Conservation (phyloP, 2,329 filamentous ascomycete genomes). For the Sclerotinia glacialis region DNA sequence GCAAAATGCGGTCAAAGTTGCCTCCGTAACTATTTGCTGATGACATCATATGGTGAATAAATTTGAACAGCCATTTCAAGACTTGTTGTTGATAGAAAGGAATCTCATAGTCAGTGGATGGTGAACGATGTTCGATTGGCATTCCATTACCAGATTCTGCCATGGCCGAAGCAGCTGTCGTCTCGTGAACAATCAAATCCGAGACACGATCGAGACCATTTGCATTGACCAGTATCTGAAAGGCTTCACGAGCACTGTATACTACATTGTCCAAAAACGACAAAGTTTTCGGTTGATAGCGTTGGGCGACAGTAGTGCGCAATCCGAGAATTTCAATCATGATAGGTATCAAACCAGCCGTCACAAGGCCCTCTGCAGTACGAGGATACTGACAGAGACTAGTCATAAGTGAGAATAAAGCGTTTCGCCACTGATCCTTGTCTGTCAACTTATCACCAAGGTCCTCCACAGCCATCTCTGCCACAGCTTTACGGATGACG, state of each 20-base stretch:
- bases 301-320: constrained; percentile 76
- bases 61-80: constrained; percentile 90
- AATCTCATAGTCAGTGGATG: constrained; percentile 87
- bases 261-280: constrained; percentile 86
- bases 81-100: constrained; percentile 92
- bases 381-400: constrained; percentile 73
- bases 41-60: constrained; percentile 92
- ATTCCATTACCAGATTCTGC: constrained; percentile 71
- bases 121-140: constrained; percentile 67
- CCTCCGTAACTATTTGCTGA: constrained; percentile 67
- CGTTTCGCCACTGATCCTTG: constrained; percentile 84
- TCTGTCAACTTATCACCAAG: constrained; percentile 60
- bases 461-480: constrained; percentile 68
- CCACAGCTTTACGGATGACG: constrained; percentile 84
- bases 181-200: constrained; percentile 78
- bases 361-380: constrained; percentile 78
- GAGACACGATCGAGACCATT: constrained; percentile 87
- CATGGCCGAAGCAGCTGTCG: constrained; percentile 64
- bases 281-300: constrained; percentile 79
- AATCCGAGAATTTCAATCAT: constrained; percentile 85
- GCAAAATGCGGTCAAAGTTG: constrained; percentile 83
- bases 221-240: constrained; percentile 76
- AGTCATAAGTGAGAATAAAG: constrained; percentile 82
- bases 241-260: constrained; percentile 79
- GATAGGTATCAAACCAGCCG: constrained; percentile 84